A percentile compares a stretch with the other conserved stretches of the same genome.
These are phyloP conservation scores for Selenicereus undatus DNA, from an alignment of 148 eudicot genomes.

Conservation along the genomic window DNA sequence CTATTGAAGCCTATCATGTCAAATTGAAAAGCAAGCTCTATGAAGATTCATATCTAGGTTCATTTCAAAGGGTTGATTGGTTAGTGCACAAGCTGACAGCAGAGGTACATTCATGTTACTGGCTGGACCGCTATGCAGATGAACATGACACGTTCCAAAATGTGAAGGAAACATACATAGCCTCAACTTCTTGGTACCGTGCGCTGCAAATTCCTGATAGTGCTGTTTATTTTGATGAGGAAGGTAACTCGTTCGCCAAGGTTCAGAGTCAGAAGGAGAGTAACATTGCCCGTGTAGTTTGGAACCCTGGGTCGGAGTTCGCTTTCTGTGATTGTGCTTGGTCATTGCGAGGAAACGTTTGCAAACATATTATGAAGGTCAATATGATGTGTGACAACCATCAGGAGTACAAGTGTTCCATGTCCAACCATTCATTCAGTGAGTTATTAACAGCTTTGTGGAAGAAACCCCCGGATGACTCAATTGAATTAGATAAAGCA, in stretches of 20 bases:
- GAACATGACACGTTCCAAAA: slow-evolving; percentile 79
- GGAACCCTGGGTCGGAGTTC: slow-evolving; percentile 88
- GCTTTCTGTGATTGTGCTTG: slow-evolving; percentile 91
- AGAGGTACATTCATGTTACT: slow-evolving; percentile 83
- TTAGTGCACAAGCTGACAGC: slow-evolving; percentile 82
- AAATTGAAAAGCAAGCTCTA: slow-evolving; percentile 77
- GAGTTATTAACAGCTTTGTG: slow-evolving; percentile 44
- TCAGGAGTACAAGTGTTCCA: slow-evolving; percentile 35
- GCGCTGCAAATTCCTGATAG: slow-evolving; percentile 72
- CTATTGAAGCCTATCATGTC: slow-evolving; percentile 93
- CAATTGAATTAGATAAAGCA: slow-evolving; percentile 66
- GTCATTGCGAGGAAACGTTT: slow-evolving; percentile 80
- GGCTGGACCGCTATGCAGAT: slow-evolving; percentile 90
- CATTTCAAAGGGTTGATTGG: slow-evolving; percentile 93
- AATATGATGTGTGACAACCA: slow-evolving; percentile 61
- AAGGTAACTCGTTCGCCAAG: slow-evolving; percentile 43
- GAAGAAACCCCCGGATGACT: slow-evolving; percentile 68
- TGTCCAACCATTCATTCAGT: slow-evolving; percentile 58
- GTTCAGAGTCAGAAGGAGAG: slow-evolving; percentile 64
- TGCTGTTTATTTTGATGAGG: slow-evolving; percentile 53
- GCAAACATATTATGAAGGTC: slow-evolving; percentile 89
- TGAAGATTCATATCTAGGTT: slow-evolving; percentile 78
- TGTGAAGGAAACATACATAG: slow-evolving; percentile 77
- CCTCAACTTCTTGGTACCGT: slow-evolving; percentile 86
- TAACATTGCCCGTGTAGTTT: slow-evolving; percentile 39